Base-by-base conservation (phyloP, 2,329 filamentous ascomycete species). In the Sporothrix dimorphospora region DNA sequence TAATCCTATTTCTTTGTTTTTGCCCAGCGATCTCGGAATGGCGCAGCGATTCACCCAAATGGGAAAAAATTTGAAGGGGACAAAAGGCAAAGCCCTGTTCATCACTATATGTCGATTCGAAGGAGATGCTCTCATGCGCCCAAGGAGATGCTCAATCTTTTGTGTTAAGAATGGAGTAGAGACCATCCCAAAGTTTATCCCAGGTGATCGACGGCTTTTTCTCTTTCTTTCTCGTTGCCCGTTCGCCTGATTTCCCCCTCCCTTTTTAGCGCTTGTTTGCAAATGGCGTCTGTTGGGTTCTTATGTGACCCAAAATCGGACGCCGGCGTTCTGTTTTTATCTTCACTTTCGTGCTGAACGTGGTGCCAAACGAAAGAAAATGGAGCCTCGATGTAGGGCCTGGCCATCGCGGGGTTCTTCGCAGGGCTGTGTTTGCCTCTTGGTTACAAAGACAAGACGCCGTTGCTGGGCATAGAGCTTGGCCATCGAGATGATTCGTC, bases 31-130 rank as follows among this genome's bases (percentile, higher is more conserved):
- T 63, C n/a, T 19, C 57, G 34, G 57, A 21, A 61, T 21, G 57
- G 57, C 57, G 57, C 57, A 40, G 57, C 7, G 30, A 24, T 63
- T 63, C 34, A 16, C 57, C 30, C 57, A 63, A 63, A 63, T 42
- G n/a, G 24, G n/a, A n/a, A 42, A 63, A 63, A 63, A 24, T 6
- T 14, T 19, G 42, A 21, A 38, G 27, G 19, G 27, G 19, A n/a
- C 8, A n/a, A 9, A 14, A 6, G 0, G 6, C 12, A n/a, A 16
- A 47, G n/a, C 16, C 6, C 5, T 49, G 16, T 24, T 63, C 38
- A 24, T 38, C 34, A 38, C 57, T 21, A n/a, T n/a, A 24, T 42
- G 34, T 21, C 27, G 11, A 16, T 7, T 30, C 11, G 14, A 53
- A 24, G 12, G 27, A 55, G 53, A 30, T 30, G 14, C 11, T 16